Evolutionary conservation across 169 alveolate genomes (phyloP).

Genomic region (Cryptosporidium muris): DNA sequence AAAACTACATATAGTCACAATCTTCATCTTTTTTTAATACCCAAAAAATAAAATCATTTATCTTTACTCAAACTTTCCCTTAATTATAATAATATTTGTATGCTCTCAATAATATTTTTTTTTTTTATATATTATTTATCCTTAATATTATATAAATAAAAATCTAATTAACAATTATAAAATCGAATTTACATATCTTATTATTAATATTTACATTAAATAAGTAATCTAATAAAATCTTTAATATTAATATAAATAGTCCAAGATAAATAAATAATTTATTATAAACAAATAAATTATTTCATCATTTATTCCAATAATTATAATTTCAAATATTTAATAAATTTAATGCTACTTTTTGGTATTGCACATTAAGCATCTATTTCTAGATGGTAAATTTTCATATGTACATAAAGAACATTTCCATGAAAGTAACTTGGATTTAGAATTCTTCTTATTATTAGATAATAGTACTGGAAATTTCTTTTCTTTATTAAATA

Average conservation of each 20-base stretch:
- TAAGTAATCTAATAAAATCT: too few species aligned
- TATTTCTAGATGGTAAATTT: conserved; percentile 44
- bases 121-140: background rate
- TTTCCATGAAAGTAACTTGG: conserved; percentile 20
- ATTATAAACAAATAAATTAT: too few species aligned
- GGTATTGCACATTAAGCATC: conserved; percentile 59
- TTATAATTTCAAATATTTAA: background rate
- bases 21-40: background rate
- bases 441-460: background rate
- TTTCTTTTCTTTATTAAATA: background rate
- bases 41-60: background rate
- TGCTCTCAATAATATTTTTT: background rate
- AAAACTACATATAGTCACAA: background rate
- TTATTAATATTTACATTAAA: too few species aligned
- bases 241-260: too few species aligned
- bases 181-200: too few species aligned
- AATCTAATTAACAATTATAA: too few species aligned
- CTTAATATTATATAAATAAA: background rate
- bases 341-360: conserved; percentile 1
- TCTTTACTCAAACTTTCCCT: background rate
- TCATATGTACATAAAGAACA: conserved; percentile 56
- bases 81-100: background rate
- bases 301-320: too few species aligned
- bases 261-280: too few species aligned
- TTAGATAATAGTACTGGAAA: conserved; percentile 24